phyloP scores from a whole-genome alignment of 2,329 filamentous ascomycete genomes.

The Colletotrichum higginsianum region DNA sequence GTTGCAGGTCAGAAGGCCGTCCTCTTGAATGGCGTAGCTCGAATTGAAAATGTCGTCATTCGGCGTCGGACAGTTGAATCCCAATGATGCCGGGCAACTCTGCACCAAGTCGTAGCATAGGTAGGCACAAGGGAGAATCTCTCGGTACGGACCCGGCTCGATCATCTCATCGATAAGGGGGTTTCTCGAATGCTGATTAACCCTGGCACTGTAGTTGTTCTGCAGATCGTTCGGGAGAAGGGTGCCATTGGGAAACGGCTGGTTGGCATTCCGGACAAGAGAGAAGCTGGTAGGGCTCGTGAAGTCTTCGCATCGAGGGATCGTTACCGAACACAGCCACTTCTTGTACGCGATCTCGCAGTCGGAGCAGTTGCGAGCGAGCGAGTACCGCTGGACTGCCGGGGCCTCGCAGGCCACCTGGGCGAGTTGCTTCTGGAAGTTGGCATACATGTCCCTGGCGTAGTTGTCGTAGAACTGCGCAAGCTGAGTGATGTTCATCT shows the following conservation, averaged over 20 bases:
- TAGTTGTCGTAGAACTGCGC: constrained; percentile 83
- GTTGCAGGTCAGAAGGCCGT: constrained; percentile 66
- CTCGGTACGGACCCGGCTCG: constrained; percentile 91
- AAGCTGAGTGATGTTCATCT: constrained; percentile 72
- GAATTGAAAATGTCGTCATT: constrained; percentile 56
- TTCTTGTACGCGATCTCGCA: constrained; percentile 88
- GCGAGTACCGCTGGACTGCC: constrained; percentile 82
- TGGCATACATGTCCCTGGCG: constrained; percentile 77
- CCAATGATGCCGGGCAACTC: constrained; percentile 83
- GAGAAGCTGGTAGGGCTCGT: constrained; percentile 64
- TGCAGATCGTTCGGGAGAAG: constrained; percentile 58
- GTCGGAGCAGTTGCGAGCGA: constrained; percentile 81
- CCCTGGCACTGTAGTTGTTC: constrained; percentile 48
- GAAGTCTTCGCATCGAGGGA: constrained; percentile 93
- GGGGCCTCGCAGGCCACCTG: constrained; percentile 89
- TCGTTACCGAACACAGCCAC: constrained; percentile 95
- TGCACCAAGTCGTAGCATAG: constrained; percentile 89
- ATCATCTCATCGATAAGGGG: constrained; percentile 79
- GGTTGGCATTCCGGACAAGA: constrained; percentile 77
- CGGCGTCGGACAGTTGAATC: constrained; percentile 79
- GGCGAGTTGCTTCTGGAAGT: constrained; percentile 85
- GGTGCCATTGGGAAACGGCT: constrained; percentile 80
- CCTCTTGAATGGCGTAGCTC: constrained; percentile 58
- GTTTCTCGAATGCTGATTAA: constrained; percentile 76
- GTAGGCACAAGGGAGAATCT: constrained; percentile 89